phyloP scores from a whole-genome alignment of 148 eudicot genomes.

The Cornus suecica region DNA sequence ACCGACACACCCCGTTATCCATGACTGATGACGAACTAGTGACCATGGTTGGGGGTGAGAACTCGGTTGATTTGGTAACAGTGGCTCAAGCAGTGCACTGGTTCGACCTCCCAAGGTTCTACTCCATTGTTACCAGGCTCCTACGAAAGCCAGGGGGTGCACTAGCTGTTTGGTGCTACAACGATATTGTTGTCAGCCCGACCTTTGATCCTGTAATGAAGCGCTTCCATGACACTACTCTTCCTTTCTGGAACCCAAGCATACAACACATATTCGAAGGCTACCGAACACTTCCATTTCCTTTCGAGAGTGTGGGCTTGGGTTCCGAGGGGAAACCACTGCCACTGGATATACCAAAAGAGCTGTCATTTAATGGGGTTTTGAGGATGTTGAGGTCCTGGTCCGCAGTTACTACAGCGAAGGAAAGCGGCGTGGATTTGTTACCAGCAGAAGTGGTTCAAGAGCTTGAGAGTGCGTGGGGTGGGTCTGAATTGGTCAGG shows the following conservation, averaged over 20 bases:
- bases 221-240: constrained; percentile 22
- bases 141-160: constrained; percentile 43
- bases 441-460: constrained; percentile 26
- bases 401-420: constrained; percentile 37
- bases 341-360: constrained; percentile 32
- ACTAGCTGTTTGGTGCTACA: constrained; percentile 53
- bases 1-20: constrained; percentile 27
- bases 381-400: constrained; percentile 36
- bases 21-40: constrained; percentile 22
- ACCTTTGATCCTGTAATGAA: constrained; percentile 26
- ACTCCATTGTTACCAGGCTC: constrained; percentile 24
- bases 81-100: constrained; percentile 53
- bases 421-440: constrained; percentile 51
- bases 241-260: constrained; percentile 36
- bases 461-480: constrained; percentile 50
- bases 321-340: constrained; percentile 36
- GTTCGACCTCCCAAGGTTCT: constrained; percentile 47
- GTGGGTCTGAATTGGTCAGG: constrained; percentile 32
- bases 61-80: constrained; percentile 37
- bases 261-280: constrained; percentile 24
- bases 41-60: constrained; percentile 24
- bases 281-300: constrained; percentile 42
- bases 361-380: constrained; percentile 34
- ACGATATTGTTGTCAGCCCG: constrained; percentile 27
- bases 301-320: constrained; percentile 44